These are phyloP conservation scores for Lachnellula cervina DNA, from an alignment of 2,329 filamentous ascomycete genomes.

Conservation along the genomic window DNA sequence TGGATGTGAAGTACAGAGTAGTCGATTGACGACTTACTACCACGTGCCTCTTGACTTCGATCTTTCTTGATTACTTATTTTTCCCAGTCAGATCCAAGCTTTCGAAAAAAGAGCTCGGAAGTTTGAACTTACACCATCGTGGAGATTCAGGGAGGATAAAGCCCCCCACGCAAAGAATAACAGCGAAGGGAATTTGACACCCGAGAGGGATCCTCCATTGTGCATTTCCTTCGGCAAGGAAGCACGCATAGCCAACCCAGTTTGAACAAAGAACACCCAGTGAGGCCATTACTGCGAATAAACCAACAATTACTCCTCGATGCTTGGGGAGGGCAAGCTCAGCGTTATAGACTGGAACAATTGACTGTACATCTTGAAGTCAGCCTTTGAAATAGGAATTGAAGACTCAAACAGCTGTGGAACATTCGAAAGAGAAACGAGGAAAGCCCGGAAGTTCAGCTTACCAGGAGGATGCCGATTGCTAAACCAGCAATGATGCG, in stretches of 20 bases:
- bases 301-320: conserved; percentile 19
- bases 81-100: no score
- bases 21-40: no score
- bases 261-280: conserved; percentile 20
- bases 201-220: conserved; percentile 25
- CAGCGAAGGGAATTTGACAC: conserved; percentile 21
- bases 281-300: conserved; percentile 24
- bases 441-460: no score
- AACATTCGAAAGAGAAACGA: no score
- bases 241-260: conserved; percentile 23
- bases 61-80: no score
- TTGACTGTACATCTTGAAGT: conserved; percentile 17
- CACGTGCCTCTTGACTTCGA: no score
- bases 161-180: conserved; percentile 16
- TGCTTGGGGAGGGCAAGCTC: conserved; percentile 19
- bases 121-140: conserved; percentile 6
- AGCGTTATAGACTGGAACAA: conserved; percentile 42
- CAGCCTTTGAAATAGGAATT: no score
- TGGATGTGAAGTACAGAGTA: no score
- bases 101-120: no score
- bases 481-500: conserved; percentile 45
- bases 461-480: conserved; percentile 38
- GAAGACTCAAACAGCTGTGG: no score
- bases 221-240: conserved; percentile 18
- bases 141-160: conserved; percentile 14